phyloP scores from a whole-genome alignment of 2,329 filamentous ascomycete species.

The Clonostachys sp. region DNA sequence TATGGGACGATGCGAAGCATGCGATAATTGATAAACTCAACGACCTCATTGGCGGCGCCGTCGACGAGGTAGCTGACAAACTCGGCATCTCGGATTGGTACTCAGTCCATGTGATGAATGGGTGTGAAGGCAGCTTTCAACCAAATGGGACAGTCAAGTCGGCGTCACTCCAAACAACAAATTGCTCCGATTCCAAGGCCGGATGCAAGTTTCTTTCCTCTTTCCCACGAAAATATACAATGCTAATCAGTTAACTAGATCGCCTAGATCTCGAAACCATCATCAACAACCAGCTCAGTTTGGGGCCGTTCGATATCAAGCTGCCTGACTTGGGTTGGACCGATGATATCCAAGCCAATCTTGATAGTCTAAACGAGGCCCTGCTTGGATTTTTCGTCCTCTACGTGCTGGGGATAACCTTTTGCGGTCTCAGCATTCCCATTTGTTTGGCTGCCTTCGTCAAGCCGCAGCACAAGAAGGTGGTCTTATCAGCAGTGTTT shows the following conservation, averaged over 20 bases:
- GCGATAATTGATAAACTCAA: constrained; percentile 29
- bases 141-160: constrained; percentile 32
- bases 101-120: constrained; percentile 43
- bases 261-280: constrained; percentile 41
- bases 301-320: constrained; percentile 37
- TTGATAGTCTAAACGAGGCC: constrained; percentile 42
- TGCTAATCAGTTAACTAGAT: constrained; percentile 10
- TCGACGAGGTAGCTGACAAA: constrained; percentile 30
- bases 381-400: constrained; percentile 42
- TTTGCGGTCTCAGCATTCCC: constrained; percentile 38
- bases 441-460: constrained; percentile 26
- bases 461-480: constrained; percentile 13
- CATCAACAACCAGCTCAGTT: constrained; percentile 37
- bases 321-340: constrained; percentile 40
- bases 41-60: constrained; percentile 29
- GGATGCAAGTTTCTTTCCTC: constrained; percentile 25
- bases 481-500: constrained; percentile 27
- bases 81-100: constrained; percentile 47
- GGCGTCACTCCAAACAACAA: constrained; percentile 33
- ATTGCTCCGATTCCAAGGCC: constrained; percentile 34
- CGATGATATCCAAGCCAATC: constrained; percentile 33
- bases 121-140: constrained; percentile 39
- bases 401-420: constrained; percentile 36
- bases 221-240: background rate
- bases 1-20: constrained; percentile 20